Percentiles rank a stretch among this genome's conserved stretches.
These are phyloP conservation scores for Pascua guehoae DNA, from an alignment of 1,284 basidiomycete genomes.

Conservation along the genomic window DNA sequence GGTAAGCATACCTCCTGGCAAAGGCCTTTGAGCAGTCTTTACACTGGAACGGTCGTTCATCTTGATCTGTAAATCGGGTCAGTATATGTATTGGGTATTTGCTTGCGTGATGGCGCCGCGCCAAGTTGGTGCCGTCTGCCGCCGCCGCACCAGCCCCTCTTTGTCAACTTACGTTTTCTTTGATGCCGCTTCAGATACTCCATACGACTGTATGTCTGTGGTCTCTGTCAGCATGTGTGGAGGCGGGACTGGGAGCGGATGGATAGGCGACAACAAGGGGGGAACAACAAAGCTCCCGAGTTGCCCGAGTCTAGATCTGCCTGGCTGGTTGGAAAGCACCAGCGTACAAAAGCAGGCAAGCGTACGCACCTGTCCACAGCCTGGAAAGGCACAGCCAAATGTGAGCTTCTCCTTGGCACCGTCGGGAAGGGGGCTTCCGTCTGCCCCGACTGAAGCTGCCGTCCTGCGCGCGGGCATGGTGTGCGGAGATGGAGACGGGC, in stretches of 20 bases:
- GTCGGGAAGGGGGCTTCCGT: constrained; percentile 20
- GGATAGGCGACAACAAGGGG: too few species aligned
- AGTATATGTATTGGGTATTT: too few species aligned
- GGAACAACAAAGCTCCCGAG: too few species aligned
- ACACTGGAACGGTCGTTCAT: constrained; percentile 48
- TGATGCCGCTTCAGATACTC: constrained; percentile 51
- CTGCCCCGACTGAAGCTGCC: constrained; percentile 9
- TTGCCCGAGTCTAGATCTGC: too few species aligned
- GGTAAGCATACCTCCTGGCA: constrained; percentile 42
- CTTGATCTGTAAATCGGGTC: constrained; percentile 38
- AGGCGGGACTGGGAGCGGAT: too few species aligned
- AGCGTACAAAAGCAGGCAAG: not conserved
- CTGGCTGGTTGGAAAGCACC: too few species aligned
- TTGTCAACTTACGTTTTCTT: constrained; percentile 44
- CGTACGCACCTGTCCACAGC: constrained; percentile 42
- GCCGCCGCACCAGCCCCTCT: not conserved
- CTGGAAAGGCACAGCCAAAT: constrained; percentile 41
- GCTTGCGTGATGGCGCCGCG: too few species aligned
- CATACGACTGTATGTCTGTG: constrained; percentile 46
- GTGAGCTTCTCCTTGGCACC: constrained; percentile 45
- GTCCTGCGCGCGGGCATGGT: constrained; percentile 21
- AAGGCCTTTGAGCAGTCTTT: constrained; percentile 50
- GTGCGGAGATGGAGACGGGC: not conserved
- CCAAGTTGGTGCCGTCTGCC: too few species aligned
- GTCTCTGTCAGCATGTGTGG: constrained; percentile 3